phyloP scores from a whole-genome alignment of 805 yeast genomes.

The Starmerella etchellsii region DNA sequence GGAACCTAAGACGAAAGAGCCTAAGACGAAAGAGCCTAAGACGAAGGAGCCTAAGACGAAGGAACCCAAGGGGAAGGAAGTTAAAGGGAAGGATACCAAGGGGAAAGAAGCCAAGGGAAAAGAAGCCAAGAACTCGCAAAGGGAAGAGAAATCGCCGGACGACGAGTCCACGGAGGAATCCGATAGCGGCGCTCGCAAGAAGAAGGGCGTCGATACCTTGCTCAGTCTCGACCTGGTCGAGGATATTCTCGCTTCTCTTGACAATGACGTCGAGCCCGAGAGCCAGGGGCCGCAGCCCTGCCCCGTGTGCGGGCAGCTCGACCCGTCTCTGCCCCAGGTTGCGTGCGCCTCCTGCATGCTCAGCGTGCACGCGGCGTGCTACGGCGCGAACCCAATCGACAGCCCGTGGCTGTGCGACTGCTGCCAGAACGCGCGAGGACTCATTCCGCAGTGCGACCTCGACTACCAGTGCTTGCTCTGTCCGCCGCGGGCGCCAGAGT shows the following conservation, averaged over 20 bases:
- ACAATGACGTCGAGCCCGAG: constrained; percentile 4
- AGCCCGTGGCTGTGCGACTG: constrained; percentile 42
- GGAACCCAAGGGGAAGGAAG: not conserved
- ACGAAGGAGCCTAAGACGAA: not conserved
- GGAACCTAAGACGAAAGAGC: not conserved
- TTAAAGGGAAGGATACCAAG: not conserved
- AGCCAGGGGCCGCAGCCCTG: constrained; percentile 4
- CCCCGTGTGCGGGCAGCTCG: constrained; percentile 16
- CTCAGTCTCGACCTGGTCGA: constrained; percentile 6
- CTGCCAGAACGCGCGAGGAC: constrained; percentile 49
- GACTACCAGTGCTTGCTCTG: constrained; percentile 17
- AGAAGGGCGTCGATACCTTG: not conserved
- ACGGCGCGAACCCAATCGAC: constrained; percentile 7
- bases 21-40: not conserved
- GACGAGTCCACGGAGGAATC: not conserved
- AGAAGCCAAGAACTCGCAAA: not conserved
- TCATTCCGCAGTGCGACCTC: constrained; percentile 26
- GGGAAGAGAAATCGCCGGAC: not conserved
- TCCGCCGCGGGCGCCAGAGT: constrained; percentile 12
- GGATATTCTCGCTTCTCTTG: constrained; percentile 1
- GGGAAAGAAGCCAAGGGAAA: not conserved
- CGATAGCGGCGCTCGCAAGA: not conserved
- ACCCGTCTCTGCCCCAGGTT: constrained; percentile 12
- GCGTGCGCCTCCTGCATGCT: constrained; percentile 15
- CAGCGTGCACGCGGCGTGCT: constrained; percentile 18